Conservation (phyloP, 306 rosid genomes). For the Gillenia trifoliata region DNA sequence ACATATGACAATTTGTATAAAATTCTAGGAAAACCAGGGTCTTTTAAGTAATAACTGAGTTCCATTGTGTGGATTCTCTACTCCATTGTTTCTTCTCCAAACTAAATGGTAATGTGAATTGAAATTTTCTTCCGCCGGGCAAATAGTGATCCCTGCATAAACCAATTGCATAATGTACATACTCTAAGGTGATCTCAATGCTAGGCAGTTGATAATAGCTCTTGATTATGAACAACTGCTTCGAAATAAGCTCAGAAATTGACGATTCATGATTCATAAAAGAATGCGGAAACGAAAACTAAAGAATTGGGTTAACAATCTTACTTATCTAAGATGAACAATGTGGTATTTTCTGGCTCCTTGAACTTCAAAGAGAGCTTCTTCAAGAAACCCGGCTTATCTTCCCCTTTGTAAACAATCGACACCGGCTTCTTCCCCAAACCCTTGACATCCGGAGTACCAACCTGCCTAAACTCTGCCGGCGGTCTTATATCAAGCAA, state of each 20-base stretch:
- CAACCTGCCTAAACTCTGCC: slow-evolving; percentile 60
- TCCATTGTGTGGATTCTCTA: neutral
- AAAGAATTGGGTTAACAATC: slow-evolving; percentile 13
- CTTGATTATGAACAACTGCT: neutral
- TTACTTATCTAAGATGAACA: slow-evolving; percentile 95
- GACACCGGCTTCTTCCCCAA: slow-evolving; percentile 68
- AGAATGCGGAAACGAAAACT: neutral
- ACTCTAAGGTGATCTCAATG: neutral
- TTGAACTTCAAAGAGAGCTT: slow-evolving; percentile 76
- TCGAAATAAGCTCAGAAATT: neutral
- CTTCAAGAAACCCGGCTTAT: slow-evolving; percentile 82
- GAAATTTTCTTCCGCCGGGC: neutral
- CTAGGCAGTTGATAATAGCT: neutral
- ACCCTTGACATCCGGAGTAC: slow-evolving; percentile 67
- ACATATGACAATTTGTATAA: neutral
- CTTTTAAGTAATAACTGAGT: neutral
- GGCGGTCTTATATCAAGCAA: slow-evolving; percentile 79
- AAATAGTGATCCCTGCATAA: neutral
- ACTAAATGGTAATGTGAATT: neutral
- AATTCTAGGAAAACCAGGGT: neutral
- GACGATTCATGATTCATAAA: neutral
- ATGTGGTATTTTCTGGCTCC: slow-evolving; percentile 82
- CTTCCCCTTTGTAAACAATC: slow-evolving; percentile 62
- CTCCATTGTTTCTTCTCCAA: neutral
- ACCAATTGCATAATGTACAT: neutral